Base-by-base conservation (phyloP, 2,329 filamentous ascomycete species). In the Parafenestella ontariensis region DNA sequence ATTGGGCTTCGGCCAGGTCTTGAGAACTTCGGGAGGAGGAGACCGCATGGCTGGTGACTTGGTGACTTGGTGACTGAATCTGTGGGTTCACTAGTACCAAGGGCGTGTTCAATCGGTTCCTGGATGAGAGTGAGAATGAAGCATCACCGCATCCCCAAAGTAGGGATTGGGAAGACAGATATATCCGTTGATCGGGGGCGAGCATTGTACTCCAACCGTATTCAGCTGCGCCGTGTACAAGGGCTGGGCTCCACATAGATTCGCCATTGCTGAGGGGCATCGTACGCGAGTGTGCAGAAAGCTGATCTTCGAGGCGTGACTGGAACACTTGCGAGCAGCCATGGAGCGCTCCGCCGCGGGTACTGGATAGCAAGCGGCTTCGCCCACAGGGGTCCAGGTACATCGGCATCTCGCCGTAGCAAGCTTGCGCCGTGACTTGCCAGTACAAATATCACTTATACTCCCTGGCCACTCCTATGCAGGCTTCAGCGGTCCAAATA, bases 1-100 rank as follows among this genome's bases (percentile, higher is more conserved):
- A 66, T 81, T 78, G 1, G 79, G 77, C 39, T 62, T 69, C 3
- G 79, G 79, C 73, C 75, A 81, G 45, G 66, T 68, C 34, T 65
- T 54, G 34, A 75, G 53, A 40, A 80, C 73, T 11, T 71, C 69
- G 23, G 62, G 56, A 6, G 73, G 72, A 48, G 70, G 65, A 43
- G 65, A 73, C 52, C 72, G 65, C 72, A 75, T 75, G 45, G 41
- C 59, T 63, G 46, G 6, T 23, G 23, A 26, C 24, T n/a, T 36
- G 33, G 33, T 36, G 33, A n/a, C n/a, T n/a, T n/a, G 11, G 33
- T 18, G 33, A 36, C 13, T 15, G 11, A 11, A 18, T 15, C 24
- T 37, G 39, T 49, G 52, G 29, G 24, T 54, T 49, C 37, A 49
- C 44, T 55, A 49, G 59, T 49, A 58, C 59, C 29, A 37, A 48